Evolutionary conservation across 2,329 filamentous ascomycete genomes (phyloP), one percentile per base, ranked within the genome.

Genomic region (Botrytis medusae): DNA sequence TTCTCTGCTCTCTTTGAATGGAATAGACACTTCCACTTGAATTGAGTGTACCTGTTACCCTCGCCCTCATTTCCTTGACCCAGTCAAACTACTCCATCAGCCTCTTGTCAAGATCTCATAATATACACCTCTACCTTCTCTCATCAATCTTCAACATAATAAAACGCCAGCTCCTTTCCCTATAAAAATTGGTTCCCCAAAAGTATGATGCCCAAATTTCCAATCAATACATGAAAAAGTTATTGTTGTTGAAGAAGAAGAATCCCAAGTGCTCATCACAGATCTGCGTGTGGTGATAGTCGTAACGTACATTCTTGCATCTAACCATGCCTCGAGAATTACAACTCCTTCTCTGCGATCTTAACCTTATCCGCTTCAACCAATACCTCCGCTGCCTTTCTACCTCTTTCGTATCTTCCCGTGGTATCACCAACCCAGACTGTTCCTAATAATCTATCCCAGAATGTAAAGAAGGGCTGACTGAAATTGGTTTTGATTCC

Each of bases 401-500:
- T 76, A 32, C 76, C 75, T 29, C 79, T 72, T 65, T 75, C 78
- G 69, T 82, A 82, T 65, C 75, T 74, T 18, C 74, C 74, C 2
- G 72, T 74, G 1, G 79, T 79, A 71, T 81, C 79, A 10, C 80
- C 80, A 6, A 54, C 72, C 77, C 79, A 82, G 57, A 81, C 74
- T 16, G 96, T 99, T 69, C 91, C 90, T 34, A 97, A 85, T 42
- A 94, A 80, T 64, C 88, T 87, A 82, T 99, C 96, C 94, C 96
- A 98, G 84, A 98, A 94, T 65, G 93, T 98, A 84, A 98, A 98
- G 84, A 95, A 97, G 4, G 93, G 93, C 83, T 97, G 93, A 8
- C 91, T 92, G 82, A 94, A 97, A 84, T 97, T 97, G 76, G 92
- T 93, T 88, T 98, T 99, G 87, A 99, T 97, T 73, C 96, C 96